A percentile compares a stretch with the other conserved stretches of the same genome.
phyloP scores from a whole-genome alignment of 1,284 basidiomycete genomes.

The Boletus sp. region DNA sequence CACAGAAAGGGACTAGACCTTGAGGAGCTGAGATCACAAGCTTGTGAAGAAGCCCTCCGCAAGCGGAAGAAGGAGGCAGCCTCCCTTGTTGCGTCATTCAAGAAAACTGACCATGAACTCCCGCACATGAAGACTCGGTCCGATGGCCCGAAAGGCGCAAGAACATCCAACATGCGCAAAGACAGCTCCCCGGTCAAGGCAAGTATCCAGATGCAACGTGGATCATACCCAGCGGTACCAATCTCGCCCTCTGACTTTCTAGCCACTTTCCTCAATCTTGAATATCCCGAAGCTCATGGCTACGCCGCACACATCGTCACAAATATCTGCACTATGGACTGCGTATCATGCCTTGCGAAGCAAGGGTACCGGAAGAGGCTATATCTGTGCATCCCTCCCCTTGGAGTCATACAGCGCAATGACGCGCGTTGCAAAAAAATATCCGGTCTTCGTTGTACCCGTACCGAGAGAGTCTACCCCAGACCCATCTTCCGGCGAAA shows the following conservation, averaged over 20 bases:
- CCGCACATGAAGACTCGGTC: neutral
- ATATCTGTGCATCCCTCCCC: conserved; percentile 77
- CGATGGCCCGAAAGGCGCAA: conserved; percentile 1
- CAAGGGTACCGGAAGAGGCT: conserved; percentile 74
- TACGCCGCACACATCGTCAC: conserved; percentile 65
- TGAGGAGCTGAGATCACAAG: conserved; percentile 37
- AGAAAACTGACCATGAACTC: neutral
- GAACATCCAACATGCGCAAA: conserved; percentile 38
- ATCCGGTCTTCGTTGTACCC: conserved; percentile 78
- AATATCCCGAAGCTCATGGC: conserved; percentile 70
- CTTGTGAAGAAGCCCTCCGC: conserved; percentile 36
- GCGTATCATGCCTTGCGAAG: conserved; percentile 80
- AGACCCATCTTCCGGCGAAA: conserved; percentile 29
- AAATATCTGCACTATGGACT: conserved; percentile 83
- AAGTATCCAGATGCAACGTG: conserved; percentile 5
- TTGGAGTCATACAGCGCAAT: conserved; percentile 71
- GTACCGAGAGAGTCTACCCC: conserved; percentile 48
- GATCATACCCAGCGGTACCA: neutral
- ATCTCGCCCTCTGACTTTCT: conserved; percentile 2
- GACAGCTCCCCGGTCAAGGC: conserved; percentile 73
- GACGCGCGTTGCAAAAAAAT: conserved; percentile 55
- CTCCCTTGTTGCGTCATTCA: conserved; percentile 13
- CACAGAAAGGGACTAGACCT: conserved; percentile 43
- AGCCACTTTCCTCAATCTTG: conserved; percentile 81
- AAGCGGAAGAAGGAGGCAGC: conserved; percentile 28